Base-by-base conservation (phyloP, 306 rosid genomes). In the Lathyrus tuberosus region DNA sequence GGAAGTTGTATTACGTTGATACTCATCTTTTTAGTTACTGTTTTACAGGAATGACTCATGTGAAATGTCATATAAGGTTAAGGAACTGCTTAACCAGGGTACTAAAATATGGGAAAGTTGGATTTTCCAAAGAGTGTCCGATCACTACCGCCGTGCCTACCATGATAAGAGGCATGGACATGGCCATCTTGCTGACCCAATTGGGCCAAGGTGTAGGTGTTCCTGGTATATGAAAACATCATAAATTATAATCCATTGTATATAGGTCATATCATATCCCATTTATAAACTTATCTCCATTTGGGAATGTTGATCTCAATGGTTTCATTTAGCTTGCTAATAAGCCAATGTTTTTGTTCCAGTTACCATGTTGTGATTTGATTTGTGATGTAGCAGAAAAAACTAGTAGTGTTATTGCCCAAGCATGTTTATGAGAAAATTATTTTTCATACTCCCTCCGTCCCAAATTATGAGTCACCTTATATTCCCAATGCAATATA, bases 161-260 rank as follows among this genome's bases (percentile, higher is more conserved):
- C 9, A 93, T 90, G 97, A 82, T 84, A 33, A 85, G 79, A 63
- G 97, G 87, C 71, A 94, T 94, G 96, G 96, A 94, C 73, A 48
- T 90, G 70, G 97, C 96, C 40, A 88, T 90, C 77, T n/a, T 87
- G 53, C 56, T 94, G 15, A 87, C 92, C 80, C 87, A 84, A 72
- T 81, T 94, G 28, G 82, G 87, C 35, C n/a, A n/a, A n/a, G n/a
- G n/a, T n/a, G 71, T 75, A 46, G 0, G 47, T 0, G 35, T 18
- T 38, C 1, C 22, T 35, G 46, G 59, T 10, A 10, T 57, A 38
- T 57, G 28, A 28, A 57, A 28, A 57, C 13, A 57, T 30, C 28
- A 1, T 57, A 28, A 57, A 35, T 35, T 7, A 7, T 35, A 7
- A 5, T 17, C 40, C 41, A 16, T 28, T 57, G 40, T 26, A 57